Conservation (phyloP, 2,329 filamentous ascomycete genomes). For the Lecanicillium sp. region DNA sequence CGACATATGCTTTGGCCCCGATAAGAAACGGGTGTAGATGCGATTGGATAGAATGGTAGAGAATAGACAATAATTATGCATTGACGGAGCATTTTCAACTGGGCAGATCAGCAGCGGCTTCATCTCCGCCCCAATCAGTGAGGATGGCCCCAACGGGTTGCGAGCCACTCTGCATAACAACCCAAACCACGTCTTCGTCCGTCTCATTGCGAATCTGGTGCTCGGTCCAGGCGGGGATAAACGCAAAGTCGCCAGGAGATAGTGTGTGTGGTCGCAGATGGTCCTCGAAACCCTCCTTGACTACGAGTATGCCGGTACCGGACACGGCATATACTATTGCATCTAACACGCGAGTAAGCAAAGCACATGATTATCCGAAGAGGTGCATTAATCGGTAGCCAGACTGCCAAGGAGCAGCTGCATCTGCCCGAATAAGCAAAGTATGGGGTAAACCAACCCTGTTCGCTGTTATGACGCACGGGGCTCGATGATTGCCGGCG, state of each 20-base stretch:
- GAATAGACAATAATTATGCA: constrained; percentile 1
- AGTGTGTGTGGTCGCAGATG: constrained; percentile 48
- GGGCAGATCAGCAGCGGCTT: constrained; percentile 16
- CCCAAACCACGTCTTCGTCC: constrained; percentile 54
- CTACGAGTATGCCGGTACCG: constrained; percentile 54
- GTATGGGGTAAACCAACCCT: constrained; percentile 42
- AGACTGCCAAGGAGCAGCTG: not conserved
- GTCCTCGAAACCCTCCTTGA: constrained; percentile 43
- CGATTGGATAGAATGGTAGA: not conserved
- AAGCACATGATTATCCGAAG: constrained; percentile 1
- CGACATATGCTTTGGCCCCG: no score
- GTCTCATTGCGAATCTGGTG: constrained; percentile 63
- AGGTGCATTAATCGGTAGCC: not conserved
- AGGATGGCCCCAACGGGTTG: constrained; percentile 56
- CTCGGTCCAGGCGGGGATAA: constrained; percentile 63
- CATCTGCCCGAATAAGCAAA: not conserved
- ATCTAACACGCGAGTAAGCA: constrained; percentile 33
- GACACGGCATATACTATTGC: constrained; percentile 60
- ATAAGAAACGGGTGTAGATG: no score
- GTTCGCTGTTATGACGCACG: constrained; percentile 62
- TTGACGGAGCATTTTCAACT: not conserved
- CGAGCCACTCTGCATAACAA: constrained; percentile 55
- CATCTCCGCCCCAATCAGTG: constrained; percentile 51
- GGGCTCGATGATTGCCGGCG: constrained; percentile 54
- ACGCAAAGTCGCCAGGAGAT: constrained; percentile 57